phyloP scores from a whole-genome alignment of 2,329 filamentous ascomycete species.

The Nectriaceae sp. region DNA sequence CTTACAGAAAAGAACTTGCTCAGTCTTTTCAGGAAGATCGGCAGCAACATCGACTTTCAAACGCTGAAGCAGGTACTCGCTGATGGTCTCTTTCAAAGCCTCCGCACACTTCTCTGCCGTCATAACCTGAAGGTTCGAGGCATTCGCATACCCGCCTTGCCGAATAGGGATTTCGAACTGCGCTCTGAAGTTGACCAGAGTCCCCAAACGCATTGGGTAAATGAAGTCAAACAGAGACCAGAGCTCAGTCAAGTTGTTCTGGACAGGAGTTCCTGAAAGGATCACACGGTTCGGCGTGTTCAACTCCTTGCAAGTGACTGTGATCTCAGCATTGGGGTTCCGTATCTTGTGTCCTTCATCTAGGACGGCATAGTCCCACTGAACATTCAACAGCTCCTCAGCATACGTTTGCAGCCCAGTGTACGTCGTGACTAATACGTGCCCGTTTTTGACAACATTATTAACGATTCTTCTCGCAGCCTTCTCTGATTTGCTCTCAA shows the following conservation, averaged over 20 bases:
- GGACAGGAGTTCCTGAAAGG: constrained; percentile 93
- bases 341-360: constrained; percentile 98
- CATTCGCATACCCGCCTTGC: constrained; percentile 92
- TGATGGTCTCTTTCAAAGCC: constrained; percentile 90
- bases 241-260: constrained; percentile 92
- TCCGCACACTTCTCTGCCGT: constrained; percentile 94
- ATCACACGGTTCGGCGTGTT: constrained; percentile 90
- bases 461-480: constrained; percentile 80
- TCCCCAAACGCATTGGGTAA: constrained; percentile 93
- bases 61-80: constrained; percentile 87
- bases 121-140: constrained; percentile 90
- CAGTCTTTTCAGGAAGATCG: constrained; percentile 92
- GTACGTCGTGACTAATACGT: constrained; percentile 95
- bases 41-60: constrained; percentile 93
- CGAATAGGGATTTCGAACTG: constrained; percentile 95
- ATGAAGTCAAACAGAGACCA: constrained; percentile 99
- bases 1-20: constrained; percentile 95
- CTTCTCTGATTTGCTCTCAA: constrained; percentile 42
- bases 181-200: constrained; percentile 83
- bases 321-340: constrained; percentile 93
- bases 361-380: constrained; percentile 92
- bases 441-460: constrained; percentile 78
- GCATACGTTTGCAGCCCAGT: constrained; percentile 92
- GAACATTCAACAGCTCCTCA: constrained; percentile 75
- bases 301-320: constrained; percentile 92